Base-by-base conservation (phyloP, 306 rosid genomes). In the Gastrolobium villosum region DNA sequence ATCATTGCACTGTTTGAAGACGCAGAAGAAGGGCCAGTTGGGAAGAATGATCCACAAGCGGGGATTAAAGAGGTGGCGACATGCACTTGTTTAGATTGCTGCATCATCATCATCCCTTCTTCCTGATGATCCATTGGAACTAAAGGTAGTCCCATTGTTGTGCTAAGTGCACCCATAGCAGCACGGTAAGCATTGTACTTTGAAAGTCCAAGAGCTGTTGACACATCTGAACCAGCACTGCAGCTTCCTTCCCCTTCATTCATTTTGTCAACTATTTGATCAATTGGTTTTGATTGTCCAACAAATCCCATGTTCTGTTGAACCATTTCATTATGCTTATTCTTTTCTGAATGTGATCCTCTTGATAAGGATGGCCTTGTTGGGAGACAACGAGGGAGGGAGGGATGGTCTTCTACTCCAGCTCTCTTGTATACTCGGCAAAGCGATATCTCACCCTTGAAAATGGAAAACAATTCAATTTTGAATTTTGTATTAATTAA, bases 351-450 rank as follows among this genome's bases (percentile, higher is more conserved):
- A 1, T 65, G 79, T 20, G 86, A 75, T 41, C 63, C 57, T 60
- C 88, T 63, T 0, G 95, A 88, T 1, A 94, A 81, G 3, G 93
- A 87, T n/a, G 97, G 86, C 67, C 89, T 36, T 0, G 91, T 84
- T 8, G 88, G 86, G n/a, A 95, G 88, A 49, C 88, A 87, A 1
- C 98, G 98, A 65, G 98, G 97, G 54, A 92, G 93, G 5, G 97
- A 94, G 0, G 96, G 95, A 65, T 92, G 96, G 70, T 96, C 98
- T 83, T 96, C 99, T 1, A 96, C 99, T 71, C 99, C 99, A 0
- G 98, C 90, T 84, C 99, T 86, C 85, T 96, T 93, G 90, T 93
- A 93, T 26, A 96, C 99, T 1, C 99, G 89, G 74, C 99, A 96
- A 2, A 96, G 84, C 4, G 99, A 96, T 86, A 96, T 96, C 82